A percentile compares a stretch with the other conserved stretches of the same genome.
Evolutionary conservation across 2,329 filamentous ascomycete species (phyloP).

Genomic region (Chrysoporthe austroafricana): DNA sequence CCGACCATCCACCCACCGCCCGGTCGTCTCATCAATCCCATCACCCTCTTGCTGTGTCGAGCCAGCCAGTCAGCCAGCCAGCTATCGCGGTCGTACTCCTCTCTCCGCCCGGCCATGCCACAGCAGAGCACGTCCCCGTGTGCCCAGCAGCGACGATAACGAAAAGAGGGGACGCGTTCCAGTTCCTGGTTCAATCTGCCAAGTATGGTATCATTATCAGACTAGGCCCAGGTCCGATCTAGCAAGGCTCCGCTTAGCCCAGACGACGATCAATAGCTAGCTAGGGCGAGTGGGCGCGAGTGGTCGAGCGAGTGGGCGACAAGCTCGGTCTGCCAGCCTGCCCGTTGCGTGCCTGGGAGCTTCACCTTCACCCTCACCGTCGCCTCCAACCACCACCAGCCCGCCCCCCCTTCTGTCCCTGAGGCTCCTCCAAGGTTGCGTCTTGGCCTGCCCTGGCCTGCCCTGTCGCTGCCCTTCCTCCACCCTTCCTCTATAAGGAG

Average conservation of each 20-base stretch:
- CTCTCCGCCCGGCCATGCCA: not conserved
- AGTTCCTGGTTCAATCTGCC: no score
- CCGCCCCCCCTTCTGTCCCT: not conserved
- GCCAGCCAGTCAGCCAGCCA: not conserved
- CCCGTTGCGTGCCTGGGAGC: not conserved
- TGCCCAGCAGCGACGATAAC: not conserved
- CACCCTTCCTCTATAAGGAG: not conserved
- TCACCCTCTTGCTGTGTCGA: not conserved
- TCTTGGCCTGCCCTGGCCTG: not conserved
- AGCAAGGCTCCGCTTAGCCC: slow-evolving; percentile 1
- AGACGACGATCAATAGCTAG: slow-evolving; percentile 3
- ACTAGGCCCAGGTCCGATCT: not conserved
- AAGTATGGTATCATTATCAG: not conserved
- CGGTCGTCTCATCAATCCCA: not conserved
- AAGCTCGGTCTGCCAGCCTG: not conserved
- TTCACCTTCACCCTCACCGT: slow-evolving; percentile 12
- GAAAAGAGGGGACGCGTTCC: not conserved
- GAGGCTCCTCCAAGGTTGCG: not conserved
- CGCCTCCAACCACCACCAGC: not conserved
- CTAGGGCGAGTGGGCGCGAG: no score
- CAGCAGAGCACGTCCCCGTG: not conserved
- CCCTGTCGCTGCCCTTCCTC: not conserved
- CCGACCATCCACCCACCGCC: slow-evolving; percentile 1
- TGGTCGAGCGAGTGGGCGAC: not conserved
- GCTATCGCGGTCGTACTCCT: not conserved